These are phyloP conservation scores for Saccharomycopsis amapae DNA, from an alignment of 805 yeast genomes.

Conservation along the genomic window DNA sequence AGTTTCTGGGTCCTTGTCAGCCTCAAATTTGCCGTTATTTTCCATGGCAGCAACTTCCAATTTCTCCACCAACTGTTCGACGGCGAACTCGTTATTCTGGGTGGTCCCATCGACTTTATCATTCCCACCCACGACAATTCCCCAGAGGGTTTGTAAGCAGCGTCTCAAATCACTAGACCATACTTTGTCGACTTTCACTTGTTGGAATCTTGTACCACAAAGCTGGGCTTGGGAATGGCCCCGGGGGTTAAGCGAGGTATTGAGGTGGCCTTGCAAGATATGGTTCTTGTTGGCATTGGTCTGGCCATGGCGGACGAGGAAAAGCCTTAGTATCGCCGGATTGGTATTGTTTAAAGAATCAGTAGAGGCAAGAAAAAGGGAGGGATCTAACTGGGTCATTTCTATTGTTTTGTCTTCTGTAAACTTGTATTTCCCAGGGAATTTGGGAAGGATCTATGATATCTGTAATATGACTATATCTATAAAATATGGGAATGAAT, in stretches of 20 bases:
- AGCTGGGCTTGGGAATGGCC: conserved; percentile 56
- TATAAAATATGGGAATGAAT: too few species aligned
- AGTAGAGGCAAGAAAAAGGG: neutral
- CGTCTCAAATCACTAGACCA: conserved; percentile 40
- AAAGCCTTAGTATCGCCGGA: conserved; percentile 38
- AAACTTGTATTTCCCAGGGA: too few species aligned
- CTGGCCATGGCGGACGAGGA: conserved; percentile 77
- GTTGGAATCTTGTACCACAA: conserved; percentile 40
- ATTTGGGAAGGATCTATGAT: too few species aligned
- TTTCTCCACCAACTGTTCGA: neutral
- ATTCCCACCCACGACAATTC: conserved; percentile 31
- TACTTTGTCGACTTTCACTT: conserved; percentile 30
- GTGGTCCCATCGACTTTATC: conserved; percentile 5
- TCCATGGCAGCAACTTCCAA: neutral
- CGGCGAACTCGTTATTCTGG: neutral
- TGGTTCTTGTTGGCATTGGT: conserved; percentile 64
- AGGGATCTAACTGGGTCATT: too few species aligned
- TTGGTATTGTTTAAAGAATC: conserved; percentile 24
- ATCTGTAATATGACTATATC: too few species aligned
- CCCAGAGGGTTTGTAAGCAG: conserved; percentile 51
- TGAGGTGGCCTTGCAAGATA: conserved; percentile 70
- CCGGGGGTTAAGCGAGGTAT: conserved; percentile 52
- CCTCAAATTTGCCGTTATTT: too few species aligned
- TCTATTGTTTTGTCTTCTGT: too few species aligned
- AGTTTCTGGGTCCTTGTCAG: neutral